Evolutionary conservation across 1,284 basidiomycete genomes (phyloP).

Genomic region (Stygiomarasmius scandens): DNA sequence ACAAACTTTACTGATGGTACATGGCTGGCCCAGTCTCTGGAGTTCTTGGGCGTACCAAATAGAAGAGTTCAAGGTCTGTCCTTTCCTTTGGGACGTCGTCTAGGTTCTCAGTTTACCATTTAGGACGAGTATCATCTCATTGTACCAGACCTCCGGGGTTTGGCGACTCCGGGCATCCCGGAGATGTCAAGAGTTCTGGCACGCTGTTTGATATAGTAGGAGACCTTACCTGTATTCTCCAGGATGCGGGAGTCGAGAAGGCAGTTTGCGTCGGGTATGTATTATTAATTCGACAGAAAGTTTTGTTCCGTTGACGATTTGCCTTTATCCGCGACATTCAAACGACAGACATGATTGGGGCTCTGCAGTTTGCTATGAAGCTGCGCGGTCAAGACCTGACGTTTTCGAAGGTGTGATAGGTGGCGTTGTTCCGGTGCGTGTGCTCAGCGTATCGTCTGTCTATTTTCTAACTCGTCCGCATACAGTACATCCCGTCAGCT

Average conservation of each 20-base stretch:
- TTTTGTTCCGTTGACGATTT: neutral
- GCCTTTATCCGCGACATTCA: too few species aligned
- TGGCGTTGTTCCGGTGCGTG: constrained; percentile 57
- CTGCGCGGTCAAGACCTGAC: constrained; percentile 64
- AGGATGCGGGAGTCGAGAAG: constrained; percentile 46
- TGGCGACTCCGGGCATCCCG: constrained; percentile 68
- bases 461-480: too few species aligned
- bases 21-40: constrained; percentile 78
- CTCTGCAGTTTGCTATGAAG: constrained; percentile 64
- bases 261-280: constrained; percentile 65
- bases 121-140: constrained; percentile 62
- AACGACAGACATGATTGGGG: constrained; percentile 77
- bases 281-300: too few species aligned
- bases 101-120: neutral
- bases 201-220: constrained; percentile 60
- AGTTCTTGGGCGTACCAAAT: constrained; percentile 73
- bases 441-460: too few species aligned
- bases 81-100: neutral
- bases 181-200: constrained; percentile 59
- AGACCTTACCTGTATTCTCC: constrained; percentile 63
- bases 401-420: constrained; percentile 64
- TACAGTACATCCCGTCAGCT: constrained; percentile 55
- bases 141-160: constrained; percentile 64
- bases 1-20: constrained; percentile 62
- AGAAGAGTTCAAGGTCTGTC: constrained; percentile 51